These are phyloP conservation scores for Termitomyces sp. DNA, from an alignment of 768 basidiomycete genomes.

Conservation along the genomic window DNA sequence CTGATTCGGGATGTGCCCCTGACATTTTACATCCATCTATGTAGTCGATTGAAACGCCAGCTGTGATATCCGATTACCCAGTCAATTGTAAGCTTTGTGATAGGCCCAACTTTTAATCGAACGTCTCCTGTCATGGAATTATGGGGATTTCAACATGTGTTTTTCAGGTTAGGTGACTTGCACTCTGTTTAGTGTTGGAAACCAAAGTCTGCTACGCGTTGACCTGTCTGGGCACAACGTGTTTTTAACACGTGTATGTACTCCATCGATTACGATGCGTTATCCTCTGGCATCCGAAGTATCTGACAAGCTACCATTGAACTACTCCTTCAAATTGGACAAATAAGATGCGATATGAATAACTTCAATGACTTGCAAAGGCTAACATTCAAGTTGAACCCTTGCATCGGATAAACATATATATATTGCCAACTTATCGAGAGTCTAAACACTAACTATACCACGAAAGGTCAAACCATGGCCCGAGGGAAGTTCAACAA, in stretches of 20 bases:
- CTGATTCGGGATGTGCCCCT: background rate
- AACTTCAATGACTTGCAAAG: background rate
- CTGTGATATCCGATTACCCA: background rate
- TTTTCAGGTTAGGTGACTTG: constrained; percentile 1
- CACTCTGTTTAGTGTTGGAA: constrained; percentile 2
- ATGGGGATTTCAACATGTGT: constrained; percentile 8
- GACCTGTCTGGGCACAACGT: constrained; percentile 15
- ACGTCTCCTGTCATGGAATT: background rate
- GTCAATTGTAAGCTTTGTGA: background rate
- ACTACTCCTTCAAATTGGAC: constrained; percentile 9
- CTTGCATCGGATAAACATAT: background rate
- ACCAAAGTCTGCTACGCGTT: background rate
- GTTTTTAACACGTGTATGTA: constrained; percentile 20
- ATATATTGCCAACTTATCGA: constrained; percentile 7
- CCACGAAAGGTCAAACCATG: constrained; percentile 8
- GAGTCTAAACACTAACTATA: constrained; percentile 13
- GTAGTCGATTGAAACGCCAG: constrained; percentile 4
- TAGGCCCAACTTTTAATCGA: background rate
- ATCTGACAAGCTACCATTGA: constrained; percentile 7
- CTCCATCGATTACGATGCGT: constrained; percentile 20
- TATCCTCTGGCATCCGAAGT: constrained; percentile 1
- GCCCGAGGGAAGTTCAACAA: constrained; percentile 1
- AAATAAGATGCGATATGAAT: background rate
- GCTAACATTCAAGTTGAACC: background rate
- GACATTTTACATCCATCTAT: no score